These are phyloP conservation scores for Purpureocillium takamizusanense DNA, from an alignment of 2,329 filamentous ascomycete species.

Conservation along the genomic window DNA sequence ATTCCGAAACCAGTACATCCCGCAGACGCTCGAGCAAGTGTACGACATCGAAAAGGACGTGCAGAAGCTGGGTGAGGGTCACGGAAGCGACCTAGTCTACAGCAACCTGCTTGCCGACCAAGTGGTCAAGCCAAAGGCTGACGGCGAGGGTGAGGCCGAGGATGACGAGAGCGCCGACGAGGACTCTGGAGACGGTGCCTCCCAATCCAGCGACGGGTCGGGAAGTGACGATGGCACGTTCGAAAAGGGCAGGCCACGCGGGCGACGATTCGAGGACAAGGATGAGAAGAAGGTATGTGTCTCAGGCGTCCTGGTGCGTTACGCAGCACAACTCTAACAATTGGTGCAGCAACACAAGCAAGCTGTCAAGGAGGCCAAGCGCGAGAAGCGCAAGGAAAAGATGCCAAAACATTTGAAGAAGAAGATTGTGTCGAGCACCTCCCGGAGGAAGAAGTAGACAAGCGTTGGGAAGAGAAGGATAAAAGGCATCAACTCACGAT, in stretches of 20 bases:
- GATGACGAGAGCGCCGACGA: slow-evolving; percentile 27
- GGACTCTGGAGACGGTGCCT: slow-evolving; percentile 40
- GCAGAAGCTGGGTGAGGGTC: slow-evolving; percentile 63
- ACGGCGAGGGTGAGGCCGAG: slow-evolving; percentile 27
- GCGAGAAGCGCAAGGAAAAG: slow-evolving; percentile 87
- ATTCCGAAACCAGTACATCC: slow-evolving; percentile 93
- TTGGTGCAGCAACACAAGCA: slow-evolving; percentile 62
- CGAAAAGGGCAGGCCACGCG: slow-evolving; percentile 61
- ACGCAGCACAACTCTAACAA: slow-evolving; percentile 13
- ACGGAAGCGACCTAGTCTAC: slow-evolving; percentile 74
- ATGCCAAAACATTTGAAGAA: slow-evolving; percentile 97
- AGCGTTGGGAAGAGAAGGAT: slow-evolving; percentile 4
- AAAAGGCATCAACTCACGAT: slow-evolving; percentile 1
- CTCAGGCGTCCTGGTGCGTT: neutral
- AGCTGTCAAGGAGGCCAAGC: slow-evolving; percentile 89
- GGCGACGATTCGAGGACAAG: slow-evolving; percentile 84
- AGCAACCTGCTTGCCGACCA: slow-evolving; percentile 72
- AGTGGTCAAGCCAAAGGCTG: slow-evolving; percentile 30
- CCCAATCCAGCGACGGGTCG: slow-evolving; percentile 29
- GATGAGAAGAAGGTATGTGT: slow-evolving; percentile 65
- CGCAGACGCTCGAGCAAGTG: slow-evolving; percentile 89
- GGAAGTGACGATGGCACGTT: slow-evolving; percentile 43
- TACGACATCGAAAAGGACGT: slow-evolving; percentile 93
- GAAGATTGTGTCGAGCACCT: slow-evolving; percentile 58
- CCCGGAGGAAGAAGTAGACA: slow-evolving; percentile 53